Evolutionary conservation across 108 stramenopile species (phyloP).

Genomic region (Pseudonitzschia delicatissima): DNA sequence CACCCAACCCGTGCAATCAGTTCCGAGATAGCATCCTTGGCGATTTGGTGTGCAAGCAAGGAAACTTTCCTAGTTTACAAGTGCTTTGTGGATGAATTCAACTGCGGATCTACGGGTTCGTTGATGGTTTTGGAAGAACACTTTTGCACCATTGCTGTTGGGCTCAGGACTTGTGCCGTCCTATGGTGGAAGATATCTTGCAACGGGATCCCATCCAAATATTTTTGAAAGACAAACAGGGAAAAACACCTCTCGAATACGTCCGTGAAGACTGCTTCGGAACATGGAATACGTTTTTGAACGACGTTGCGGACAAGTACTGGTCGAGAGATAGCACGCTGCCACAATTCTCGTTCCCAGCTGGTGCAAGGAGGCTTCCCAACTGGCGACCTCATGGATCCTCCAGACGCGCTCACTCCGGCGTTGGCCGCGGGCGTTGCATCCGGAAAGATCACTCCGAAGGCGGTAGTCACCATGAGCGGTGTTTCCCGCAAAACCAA

Average conservation of each 20-base stretch:
- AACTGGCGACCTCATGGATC: constrained; percentile 28
- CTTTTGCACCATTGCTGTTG: constrained; percentile 54
- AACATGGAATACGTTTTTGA: constrained; percentile 74
- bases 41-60: constrained; percentile 77
- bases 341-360: not conserved
- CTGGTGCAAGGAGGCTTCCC: constrained; percentile 15
- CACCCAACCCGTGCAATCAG: constrained; percentile 87
- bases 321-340: constrained; percentile 37
- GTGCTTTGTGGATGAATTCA: constrained; percentile 47
- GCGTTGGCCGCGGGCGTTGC: constrained; percentile 35
- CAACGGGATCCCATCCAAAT: constrained; percentile 58
- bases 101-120: constrained; percentile 51
- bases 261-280: constrained; percentile 54
- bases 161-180: constrained; percentile 28
- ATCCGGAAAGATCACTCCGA: constrained; percentile 32
- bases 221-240: constrained; percentile 67
- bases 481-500: not conserved
- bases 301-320: constrained; percentile 44
- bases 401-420: constrained; percentile 24
- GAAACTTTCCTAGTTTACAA: constrained; percentile 46
- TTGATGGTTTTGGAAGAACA: constrained; percentile 54
- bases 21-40: constrained; percentile 77
- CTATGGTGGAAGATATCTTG: constrained; percentile 41
- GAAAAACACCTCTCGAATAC: constrained; percentile 76
- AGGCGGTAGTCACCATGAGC: constrained; percentile 25